These are phyloP conservation scores for Vitis hybrid DNA, from an alignment of 177 flowering plant species.

Conservation along the genomic window DNA sequence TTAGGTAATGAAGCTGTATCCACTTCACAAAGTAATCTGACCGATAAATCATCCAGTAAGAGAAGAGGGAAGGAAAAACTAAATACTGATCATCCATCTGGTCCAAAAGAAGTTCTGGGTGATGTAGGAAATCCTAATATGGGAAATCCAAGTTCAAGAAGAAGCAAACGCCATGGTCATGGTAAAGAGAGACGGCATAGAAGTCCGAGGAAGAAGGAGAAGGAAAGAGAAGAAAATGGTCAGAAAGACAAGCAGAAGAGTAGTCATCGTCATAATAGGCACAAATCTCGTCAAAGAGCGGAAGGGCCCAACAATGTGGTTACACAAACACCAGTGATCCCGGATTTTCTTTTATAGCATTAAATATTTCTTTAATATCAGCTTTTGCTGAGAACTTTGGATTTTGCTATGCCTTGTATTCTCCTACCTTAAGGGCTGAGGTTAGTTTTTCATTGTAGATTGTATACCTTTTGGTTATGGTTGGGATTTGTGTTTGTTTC, in stretches of 20 bases:
- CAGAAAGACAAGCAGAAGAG: constrained; percentile 50
- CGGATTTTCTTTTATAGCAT: constrained; percentile 79
- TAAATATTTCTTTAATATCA: constrained; percentile 8
- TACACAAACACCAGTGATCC: constrained; percentile 60
- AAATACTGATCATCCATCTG: constrained; percentile 19
- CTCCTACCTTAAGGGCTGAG: constrained; percentile 7
- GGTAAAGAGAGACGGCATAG: constrained; percentile 58
- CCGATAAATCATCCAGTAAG: constrained; percentile 35
- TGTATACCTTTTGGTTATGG: constrained; percentile 6
- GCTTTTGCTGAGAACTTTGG: constrained; percentile 8
- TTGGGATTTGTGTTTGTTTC: constrained; percentile 6
- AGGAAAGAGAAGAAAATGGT: constrained; percentile 35
- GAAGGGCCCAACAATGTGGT: constrained; percentile 38
- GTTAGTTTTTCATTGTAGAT: constrained; percentile 21
- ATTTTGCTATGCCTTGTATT: constrained; percentile 3
- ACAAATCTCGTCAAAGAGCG: constrained; percentile 53
- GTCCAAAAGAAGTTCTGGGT: constrained; percentile 32
- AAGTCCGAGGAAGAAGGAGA: constrained; percentile 38
- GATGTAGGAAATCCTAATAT: constrained; percentile 26
- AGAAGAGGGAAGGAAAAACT: constrained; percentile 55
- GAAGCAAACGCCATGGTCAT: constrained; percentile 44
- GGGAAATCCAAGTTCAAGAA: constrained; percentile 45
- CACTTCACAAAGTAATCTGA: constrained; percentile 29
- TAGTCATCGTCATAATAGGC: constrained; percentile 50
- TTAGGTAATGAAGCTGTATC: constrained; percentile 40